phyloP scores from a whole-genome alignment of 2,329 filamentous ascomycete species.

The Venturiaceae sp. region DNA sequence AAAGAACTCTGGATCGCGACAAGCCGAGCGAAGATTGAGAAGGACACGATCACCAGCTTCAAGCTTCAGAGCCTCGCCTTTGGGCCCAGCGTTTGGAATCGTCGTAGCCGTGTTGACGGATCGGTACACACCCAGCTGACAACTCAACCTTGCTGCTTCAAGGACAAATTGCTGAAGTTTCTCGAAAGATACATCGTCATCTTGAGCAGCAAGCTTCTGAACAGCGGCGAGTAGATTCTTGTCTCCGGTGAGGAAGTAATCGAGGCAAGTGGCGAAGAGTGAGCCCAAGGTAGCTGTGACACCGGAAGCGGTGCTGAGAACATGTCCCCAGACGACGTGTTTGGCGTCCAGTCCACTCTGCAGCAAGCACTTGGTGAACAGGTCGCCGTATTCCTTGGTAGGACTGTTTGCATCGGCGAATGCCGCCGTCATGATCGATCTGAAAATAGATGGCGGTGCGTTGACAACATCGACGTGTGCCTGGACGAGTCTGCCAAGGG shows the following conservation, averaged over 20 bases:
- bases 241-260: constrained; percentile 52
- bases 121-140: constrained; percentile 52
- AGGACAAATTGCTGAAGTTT: constrained; percentile 59
- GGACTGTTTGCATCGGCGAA: constrained; percentile 36
- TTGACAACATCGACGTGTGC: constrained; percentile 54
- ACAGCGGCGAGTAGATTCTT: constrained; percentile 32
- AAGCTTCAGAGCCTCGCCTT: constrained; percentile 32
- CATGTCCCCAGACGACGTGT: constrained; percentile 62
- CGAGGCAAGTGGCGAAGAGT: constrained; percentile 61
- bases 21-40: constrained; percentile 45
- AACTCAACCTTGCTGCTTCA: constrained; percentile 62
- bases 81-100: constrained; percentile 34
- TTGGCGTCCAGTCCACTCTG: constrained; percentile 52
- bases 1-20: constrained; percentile 45
- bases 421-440: constrained; percentile 37
- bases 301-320: constrained; percentile 56
- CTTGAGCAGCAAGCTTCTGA: constrained; percentile 44
- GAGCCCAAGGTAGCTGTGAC: constrained; percentile 64
- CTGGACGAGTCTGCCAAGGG: constrained; percentile 54
- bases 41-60: constrained; percentile 51
- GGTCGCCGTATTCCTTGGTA: constrained; percentile 53
- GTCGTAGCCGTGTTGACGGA: constrained; percentile 38
- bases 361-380: constrained; percentile 54
- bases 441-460: constrained; percentile 31
- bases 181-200: constrained; percentile 49